These are phyloP conservation scores for Elongisporangium anandrum DNA, from an alignment of 352 stramenopile species.

Conservation along the genomic window DNA sequence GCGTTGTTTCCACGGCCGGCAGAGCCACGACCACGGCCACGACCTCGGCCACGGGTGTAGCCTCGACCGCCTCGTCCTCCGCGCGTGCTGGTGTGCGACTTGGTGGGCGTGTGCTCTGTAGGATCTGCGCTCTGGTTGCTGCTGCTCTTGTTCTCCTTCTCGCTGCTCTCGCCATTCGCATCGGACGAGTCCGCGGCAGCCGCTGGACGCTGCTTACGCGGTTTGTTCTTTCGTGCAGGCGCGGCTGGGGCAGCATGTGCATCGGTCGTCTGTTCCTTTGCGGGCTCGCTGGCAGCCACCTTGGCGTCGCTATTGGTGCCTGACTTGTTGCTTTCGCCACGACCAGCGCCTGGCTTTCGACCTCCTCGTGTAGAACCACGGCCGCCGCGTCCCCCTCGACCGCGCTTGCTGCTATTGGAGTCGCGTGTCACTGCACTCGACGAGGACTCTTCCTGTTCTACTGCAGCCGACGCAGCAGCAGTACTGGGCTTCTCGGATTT, in stretches of 20 bases:
- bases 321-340: not conserved
- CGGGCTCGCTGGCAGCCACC: not conserved
- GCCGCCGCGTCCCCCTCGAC: slow-evolving; percentile 31
- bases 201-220: not conserved
- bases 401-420: slow-evolving; percentile 19
- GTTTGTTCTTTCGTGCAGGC: not conserved
- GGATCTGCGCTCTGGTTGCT: not conserved
- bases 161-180: not conserved
- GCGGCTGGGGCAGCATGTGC: not conserved
- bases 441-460: slow-evolving; percentile 8
- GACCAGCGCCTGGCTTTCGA: not conserved
- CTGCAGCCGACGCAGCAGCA: slow-evolving; percentile 6
- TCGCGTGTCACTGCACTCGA: slow-evolving; percentile 10
- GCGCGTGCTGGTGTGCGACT: slow-evolving; percentile 5
- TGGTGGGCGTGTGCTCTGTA: not conserved
- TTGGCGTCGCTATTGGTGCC: not conserved
- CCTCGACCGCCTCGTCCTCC: slow-evolving; percentile 11
- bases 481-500: not conserved
- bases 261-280: not conserved
- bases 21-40: slow-evolving; percentile 21
- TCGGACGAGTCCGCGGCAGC: not conserved
- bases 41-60: slow-evolving; percentile 22
- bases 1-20: slow-evolving; percentile 4
- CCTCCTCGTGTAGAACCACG: slow-evolving; percentile 7
- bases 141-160: not conserved